Base-by-base conservation (phyloP, 2,329 filamentous ascomycete species). In the Microdochium bolleyi region DNA sequence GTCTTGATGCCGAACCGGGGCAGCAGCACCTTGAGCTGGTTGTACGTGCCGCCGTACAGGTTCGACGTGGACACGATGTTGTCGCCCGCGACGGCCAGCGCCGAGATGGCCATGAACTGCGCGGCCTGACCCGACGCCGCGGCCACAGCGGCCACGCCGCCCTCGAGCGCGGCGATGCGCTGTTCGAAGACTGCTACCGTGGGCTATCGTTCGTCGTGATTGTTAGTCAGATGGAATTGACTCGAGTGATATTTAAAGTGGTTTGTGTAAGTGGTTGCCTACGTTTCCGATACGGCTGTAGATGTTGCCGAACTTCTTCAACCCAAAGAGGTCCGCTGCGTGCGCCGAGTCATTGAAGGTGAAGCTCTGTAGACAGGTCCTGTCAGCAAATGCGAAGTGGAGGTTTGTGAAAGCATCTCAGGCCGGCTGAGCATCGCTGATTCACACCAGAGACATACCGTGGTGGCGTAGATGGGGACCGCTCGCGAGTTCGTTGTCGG, bases 231-330 rank as follows among this genome's bases (percentile, higher is more conserved):
- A 13, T 3, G 38, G 21, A 53, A 14, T n/a, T 21, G 22, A 30
- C 27, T 11, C 38, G 22, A 24, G 19, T 38, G 14, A 49, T 3
- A 51, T 53, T 11, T 30, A 5, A 19, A 3, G 11, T 24, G 51
- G 54, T n/a, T n/a, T n/a, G 21, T 4, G 11, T 24, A 54, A 11
- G 30, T 14, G 71, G 8, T 7, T 21, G 21, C 82, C 66, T 65
- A 90, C 88, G 72, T 97, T 96, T 87, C 89, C 90, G 63, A 99
- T 91, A 58, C 94, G 89, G 69, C 87, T 94, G 79, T 99, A 99
- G 70, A 97, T 95, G 74, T 97, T 97, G 72, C 92, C 94, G 64
- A 89, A 88, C 73, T 97, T 91, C 76, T 97, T 95, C 70, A 99
- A 88, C 67, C 90, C 89, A 67, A 99, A 99, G 44, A 99, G 85